These are phyloP conservation scores for Leccinum subtestaceum DNA, from an alignment of 768 basidiomycete species.

Conservation along the genomic window DNA sequence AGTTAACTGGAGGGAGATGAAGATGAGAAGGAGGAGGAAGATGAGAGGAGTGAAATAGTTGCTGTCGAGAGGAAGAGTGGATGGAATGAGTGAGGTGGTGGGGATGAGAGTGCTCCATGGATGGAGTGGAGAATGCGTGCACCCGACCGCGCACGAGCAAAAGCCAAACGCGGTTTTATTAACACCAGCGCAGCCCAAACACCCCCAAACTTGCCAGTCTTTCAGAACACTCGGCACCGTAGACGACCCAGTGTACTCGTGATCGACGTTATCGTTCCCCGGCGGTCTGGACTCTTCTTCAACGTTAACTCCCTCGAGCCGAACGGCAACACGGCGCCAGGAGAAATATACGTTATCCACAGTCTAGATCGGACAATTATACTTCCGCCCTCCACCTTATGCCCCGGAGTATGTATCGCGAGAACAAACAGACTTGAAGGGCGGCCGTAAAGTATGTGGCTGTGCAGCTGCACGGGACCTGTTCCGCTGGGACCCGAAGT, in stretches of 20 bases:
- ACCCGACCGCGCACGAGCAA: slow-evolving; percentile 13
- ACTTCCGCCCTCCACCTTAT: background rate
- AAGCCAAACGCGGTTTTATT: slow-evolving; percentile 20
- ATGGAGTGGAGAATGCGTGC: background rate
- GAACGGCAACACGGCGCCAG: slow-evolving; percentile 24
- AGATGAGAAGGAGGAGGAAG: slow-evolving; percentile 45
- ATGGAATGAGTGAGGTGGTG: background rate
- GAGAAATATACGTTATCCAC: slow-evolving; percentile 20
- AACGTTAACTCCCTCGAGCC: slow-evolving; percentile 11
- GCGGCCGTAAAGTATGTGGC: slow-evolving; percentile 21
- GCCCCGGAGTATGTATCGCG: background rate
- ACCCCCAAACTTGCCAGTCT: slow-evolving; percentile 11
- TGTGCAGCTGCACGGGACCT: slow-evolving; percentile 15
- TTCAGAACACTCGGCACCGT: background rate
- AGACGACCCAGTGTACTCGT: background rate
- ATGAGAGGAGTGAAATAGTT: slow-evolving; percentile 42
- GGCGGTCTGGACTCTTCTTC: slow-evolving; percentile 24
- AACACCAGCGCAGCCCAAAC: slow-evolving; percentile 27
- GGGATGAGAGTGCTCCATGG: background rate
- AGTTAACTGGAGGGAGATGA: slow-evolving; percentile 35
- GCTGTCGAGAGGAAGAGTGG: slow-evolving; percentile 27
- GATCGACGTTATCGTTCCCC: slow-evolving; percentile 27
- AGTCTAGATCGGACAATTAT: slow-evolving; percentile 11
- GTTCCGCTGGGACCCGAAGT: slow-evolving; percentile 29
- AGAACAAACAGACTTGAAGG: background rate